These are phyloP conservation scores for Excoecaria cochinchinensis DNA, from an alignment of 345 rosid genomes.

Conservation along the genomic window DNA sequence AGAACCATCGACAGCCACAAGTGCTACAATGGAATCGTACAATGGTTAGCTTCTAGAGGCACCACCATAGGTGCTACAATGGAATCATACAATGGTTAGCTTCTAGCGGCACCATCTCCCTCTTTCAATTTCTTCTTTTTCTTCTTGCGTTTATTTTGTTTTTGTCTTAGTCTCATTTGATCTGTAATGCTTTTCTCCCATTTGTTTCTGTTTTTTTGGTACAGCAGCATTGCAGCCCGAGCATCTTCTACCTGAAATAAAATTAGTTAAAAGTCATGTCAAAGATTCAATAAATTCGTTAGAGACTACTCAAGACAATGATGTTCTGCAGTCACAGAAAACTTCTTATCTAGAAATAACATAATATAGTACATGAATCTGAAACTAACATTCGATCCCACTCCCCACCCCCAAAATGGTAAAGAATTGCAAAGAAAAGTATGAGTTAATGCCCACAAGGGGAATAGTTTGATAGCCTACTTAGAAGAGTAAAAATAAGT, in stretches of 20 bases:
- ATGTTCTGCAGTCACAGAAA: neutral
- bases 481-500: neutral
- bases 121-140: slow-evolving; percentile 57
- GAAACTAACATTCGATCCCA: neutral
- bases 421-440: neutral
- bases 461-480: too few species aligned
- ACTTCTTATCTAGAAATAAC: neutral
- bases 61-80: slow-evolving; percentile 13
- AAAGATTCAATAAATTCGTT: neutral
- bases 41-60: slow-evolving; percentile 3
- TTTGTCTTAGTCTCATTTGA: slow-evolving; percentile 50
- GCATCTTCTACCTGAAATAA: slow-evolving; percentile 72
- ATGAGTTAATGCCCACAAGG: too few species aligned
- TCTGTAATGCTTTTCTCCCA: slow-evolving; percentile 76
- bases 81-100: slow-evolving; percentile 6
- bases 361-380: neutral
- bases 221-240: slow-evolving; percentile 88
- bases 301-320: neutral
- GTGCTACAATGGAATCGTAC: slow-evolving; percentile 14
- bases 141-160: slow-evolving; percentile 66
- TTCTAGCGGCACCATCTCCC: neutral
- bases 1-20: neutral
- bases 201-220: slow-evolving; percentile 56
- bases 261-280: neutral
- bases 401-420: neutral